These are phyloP conservation scores for Saururus chinensis DNA, from an alignment of 164 flowering plant species.

Conservation along the genomic window DNA sequence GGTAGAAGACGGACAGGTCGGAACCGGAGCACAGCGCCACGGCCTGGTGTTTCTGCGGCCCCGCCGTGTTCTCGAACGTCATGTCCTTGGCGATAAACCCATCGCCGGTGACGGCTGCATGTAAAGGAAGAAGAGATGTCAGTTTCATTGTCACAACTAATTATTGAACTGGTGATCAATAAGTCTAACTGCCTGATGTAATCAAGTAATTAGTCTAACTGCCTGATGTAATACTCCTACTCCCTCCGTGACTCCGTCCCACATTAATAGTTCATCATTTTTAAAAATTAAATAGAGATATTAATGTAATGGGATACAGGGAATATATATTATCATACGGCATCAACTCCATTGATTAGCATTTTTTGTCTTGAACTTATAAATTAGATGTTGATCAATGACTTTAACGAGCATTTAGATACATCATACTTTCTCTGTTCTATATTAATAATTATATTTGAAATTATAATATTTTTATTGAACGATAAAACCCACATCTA, in stretches of 20 bases:
- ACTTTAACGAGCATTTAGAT: not conserved
- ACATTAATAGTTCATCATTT: not conserved
- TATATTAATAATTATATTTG: too few species aligned
- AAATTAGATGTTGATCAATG: not conserved
- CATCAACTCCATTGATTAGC: too few species aligned
- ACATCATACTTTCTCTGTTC: too few species aligned
- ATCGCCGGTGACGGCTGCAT: slow-evolving; percentile 34
- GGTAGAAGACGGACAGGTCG: slow-evolving; percentile 36
- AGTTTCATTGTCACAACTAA: too few species aligned
- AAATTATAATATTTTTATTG: too few species aligned
- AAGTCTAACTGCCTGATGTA: not conserved
- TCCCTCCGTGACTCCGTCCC: too few species aligned
- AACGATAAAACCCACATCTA: not conserved
- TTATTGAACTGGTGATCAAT: not conserved
- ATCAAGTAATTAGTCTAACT: not conserved
- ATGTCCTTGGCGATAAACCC: slow-evolving; percentile 46
- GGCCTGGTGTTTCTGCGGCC: slow-evolving; percentile 50
- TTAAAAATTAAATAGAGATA: too few species aligned
- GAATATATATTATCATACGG: too few species aligned
- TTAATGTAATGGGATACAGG: too few species aligned
- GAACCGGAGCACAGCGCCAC: slow-evolving; percentile 48
- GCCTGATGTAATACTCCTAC: not conserved
- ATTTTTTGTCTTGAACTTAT: too few species aligned
- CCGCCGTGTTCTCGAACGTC: slow-evolving; percentile 57
- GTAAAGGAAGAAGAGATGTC: not conserved